These are phyloP conservation scores for Naganishia randhawae DNA, from an alignment of 768 basidiomycete species.

Conservation along the genomic window DNA sequence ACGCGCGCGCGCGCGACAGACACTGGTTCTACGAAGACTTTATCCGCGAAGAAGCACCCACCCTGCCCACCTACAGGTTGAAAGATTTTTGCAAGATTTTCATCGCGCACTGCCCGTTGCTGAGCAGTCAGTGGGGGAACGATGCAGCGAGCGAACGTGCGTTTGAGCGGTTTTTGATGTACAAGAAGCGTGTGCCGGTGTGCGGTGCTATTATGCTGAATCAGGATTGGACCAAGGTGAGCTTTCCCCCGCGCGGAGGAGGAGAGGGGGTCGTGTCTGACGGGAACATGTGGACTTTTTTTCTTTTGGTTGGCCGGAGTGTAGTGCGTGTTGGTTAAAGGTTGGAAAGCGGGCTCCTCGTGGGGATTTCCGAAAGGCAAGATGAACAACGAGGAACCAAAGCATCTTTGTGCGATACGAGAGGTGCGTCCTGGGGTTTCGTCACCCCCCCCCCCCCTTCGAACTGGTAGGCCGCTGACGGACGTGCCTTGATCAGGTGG, in stretches of 20 bases:
- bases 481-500: constrained; percentile 59
- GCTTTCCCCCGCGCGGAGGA: constrained; percentile 6
- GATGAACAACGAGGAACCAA: constrained; percentile 89
- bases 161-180: constrained; percentile 71
- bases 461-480: not conserved
- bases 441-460: not conserved
- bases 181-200: constrained; percentile 94
- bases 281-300: no score
- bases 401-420: constrained; percentile 77
- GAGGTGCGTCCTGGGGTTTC: constrained; percentile 70
- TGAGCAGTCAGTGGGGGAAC: constrained; percentile 69
- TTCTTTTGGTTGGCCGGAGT: not conserved
- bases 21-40: constrained; percentile 99
- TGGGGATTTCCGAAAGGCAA: constrained; percentile 99
- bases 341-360: constrained; percentile 92
- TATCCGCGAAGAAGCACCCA: constrained; percentile 82
- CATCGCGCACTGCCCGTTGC: constrained; percentile 67
- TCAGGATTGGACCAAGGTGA: constrained; percentile 84
- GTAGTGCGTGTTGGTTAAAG: constrained; percentile 94
- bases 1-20: constrained; percentile 53
- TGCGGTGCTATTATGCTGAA: constrained; percentile 97
- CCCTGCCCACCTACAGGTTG: constrained; percentile 79
- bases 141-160: constrained; percentile 62
- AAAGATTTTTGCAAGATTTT: constrained; percentile 91
- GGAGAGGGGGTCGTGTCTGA: constrained; percentile 1